These are phyloP conservation scores for Fusarium marasasianum DNA, from an alignment of 2,329 filamentous ascomycete genomes.

Conservation along the genomic window DNA sequence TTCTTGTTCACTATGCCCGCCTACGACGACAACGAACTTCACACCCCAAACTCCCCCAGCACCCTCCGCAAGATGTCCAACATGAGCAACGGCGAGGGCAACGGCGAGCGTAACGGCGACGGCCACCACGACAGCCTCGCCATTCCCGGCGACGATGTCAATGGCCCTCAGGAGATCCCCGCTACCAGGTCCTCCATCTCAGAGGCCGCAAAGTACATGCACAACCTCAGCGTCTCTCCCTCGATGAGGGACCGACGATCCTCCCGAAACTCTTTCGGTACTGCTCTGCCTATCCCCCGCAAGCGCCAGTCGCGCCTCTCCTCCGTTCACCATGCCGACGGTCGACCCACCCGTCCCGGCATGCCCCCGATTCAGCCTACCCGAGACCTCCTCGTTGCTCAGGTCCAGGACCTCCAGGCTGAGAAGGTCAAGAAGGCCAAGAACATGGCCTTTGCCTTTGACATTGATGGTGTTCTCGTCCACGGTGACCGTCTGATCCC, in stretches of 20 bases:
- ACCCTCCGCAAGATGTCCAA: conserved; percentile 29
- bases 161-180: conserved; percentile 73
- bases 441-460: conserved; percentile 82
- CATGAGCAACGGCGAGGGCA: conserved; percentile 9
- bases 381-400: conserved; percentile 74
- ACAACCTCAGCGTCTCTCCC: conserved; percentile 73
- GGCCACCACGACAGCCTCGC: conserved; percentile 31
- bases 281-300: conserved; percentile 76
- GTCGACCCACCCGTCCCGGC: conserved; percentile 59
- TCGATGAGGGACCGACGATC: conserved; percentile 73
- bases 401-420: conserved; percentile 73
- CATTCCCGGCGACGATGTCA: conserved; percentile 53
- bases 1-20: conserved; percentile 61
- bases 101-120: conserved; percentile 16
- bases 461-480: conserved; percentile 90
- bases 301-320: conserved; percentile 75
- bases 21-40: conserved; percentile 66
- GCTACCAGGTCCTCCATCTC: conserved; percentile 74
- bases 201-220: conserved; percentile 75
- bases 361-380: conserved; percentile 69
- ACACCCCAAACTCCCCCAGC: conserved; percentile 29
- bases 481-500: conserved; percentile 82
- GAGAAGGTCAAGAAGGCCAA: conserved; percentile 75
- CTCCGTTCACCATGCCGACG: conserved; percentile 63
- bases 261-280: conserved; percentile 80